phyloP scores from a whole-genome alignment of 768 basidiomycete genomes.

The Boletus pseudopeckii region DNA sequence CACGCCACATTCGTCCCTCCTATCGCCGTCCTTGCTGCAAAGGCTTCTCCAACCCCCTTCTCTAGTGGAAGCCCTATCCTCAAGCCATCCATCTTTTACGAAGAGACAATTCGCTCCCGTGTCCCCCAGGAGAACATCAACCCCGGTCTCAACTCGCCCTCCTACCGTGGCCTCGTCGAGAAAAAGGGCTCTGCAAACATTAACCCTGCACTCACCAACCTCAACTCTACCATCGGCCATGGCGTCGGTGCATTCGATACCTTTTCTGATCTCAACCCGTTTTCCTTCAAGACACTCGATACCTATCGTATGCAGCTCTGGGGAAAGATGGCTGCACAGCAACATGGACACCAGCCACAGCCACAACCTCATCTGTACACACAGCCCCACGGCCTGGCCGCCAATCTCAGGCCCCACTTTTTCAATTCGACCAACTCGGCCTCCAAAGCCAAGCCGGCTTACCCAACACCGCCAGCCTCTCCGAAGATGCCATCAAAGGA shows the following conservation, averaged over 20 bases:
- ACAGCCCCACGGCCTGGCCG: conserved; percentile 38
- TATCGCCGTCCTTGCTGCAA: conserved; percentile 36
- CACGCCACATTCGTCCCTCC: conserved; percentile 84
- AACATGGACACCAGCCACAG: conserved; percentile 40
- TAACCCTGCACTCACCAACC: conserved; percentile 28
- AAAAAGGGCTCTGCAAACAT: conserved; percentile 31
- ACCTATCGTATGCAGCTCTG: conserved; percentile 90
- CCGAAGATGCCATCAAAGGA: conserved; percentile 31
- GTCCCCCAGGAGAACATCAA: conserved; percentile 26
- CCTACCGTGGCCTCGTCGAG: conserved; percentile 25
- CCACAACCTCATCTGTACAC: conserved; percentile 22
- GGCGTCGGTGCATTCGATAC: conserved; percentile 59
- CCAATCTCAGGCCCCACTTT: conserved; percentile 37
- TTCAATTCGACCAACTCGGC: conserved; percentile 20
- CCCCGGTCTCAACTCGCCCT: conserved; percentile 22
- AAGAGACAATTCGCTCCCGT: conserved; percentile 25
- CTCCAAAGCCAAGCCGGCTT: conserved; percentile 20
- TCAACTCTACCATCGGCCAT: conserved; percentile 22
- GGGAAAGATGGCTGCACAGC: conserved; percentile 85
- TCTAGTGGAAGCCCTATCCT: conserved; percentile 28
- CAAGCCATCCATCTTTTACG: conserved; percentile 31
- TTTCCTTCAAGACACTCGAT: conserved; percentile 86
- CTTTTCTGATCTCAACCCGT: conserved; percentile 77
- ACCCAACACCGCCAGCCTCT: conserved; percentile 46
- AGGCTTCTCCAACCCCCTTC: conserved; percentile 13